Base-by-base conservation (phyloP, 176 grass and related monocot genomes). In the Thalia dealbata region DNA sequence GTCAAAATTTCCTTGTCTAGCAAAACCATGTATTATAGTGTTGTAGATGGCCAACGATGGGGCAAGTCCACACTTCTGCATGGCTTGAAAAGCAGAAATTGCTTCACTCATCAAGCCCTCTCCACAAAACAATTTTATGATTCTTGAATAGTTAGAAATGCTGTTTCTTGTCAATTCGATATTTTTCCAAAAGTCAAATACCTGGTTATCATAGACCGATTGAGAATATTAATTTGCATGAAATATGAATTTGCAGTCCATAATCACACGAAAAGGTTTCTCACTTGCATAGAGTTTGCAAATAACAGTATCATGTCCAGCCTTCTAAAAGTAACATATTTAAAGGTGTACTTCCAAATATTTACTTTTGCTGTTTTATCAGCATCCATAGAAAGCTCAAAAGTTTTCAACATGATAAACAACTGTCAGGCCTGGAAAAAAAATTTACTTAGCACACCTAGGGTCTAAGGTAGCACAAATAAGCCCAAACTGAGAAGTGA, bases 51-150 rank as follows among this genome's bases (percentile, higher is more conserved):
- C 51, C 52, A 79, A 70, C 25, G 77, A 71, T 42, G 72, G 79
- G 15, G 61, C 41, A 46, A 81, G 50, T 50, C 10, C 62, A 50
- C 29, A 69, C 32, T 60, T 69, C 52, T 81, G 29, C 79, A 76
- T 81, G 29, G 75, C 64, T 70, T 81, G 30, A 70, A 75, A 70
- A 19, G 66, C 25, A 50, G 79, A 81, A 7, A 76, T 45, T 43
- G 79, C 79, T 81, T 76, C 79, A 23, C 25, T 69, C 72, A 75
- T 70, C 14, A 81, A 81, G 24, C 38, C 60, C 16, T 10, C 67
- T 75, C 75, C 73, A 81, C 79, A 81, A 28, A 81, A 61, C 64
- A 81, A 56, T 30, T 38, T 75, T 76, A 81, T 75, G 52, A 81
- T 76, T 81, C 66, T 81, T 22, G 44, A 61, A 73, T 81, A 69